Conservation (phyloP, 352 stramenopile species). For the Phytophthora vignae region DNA sequence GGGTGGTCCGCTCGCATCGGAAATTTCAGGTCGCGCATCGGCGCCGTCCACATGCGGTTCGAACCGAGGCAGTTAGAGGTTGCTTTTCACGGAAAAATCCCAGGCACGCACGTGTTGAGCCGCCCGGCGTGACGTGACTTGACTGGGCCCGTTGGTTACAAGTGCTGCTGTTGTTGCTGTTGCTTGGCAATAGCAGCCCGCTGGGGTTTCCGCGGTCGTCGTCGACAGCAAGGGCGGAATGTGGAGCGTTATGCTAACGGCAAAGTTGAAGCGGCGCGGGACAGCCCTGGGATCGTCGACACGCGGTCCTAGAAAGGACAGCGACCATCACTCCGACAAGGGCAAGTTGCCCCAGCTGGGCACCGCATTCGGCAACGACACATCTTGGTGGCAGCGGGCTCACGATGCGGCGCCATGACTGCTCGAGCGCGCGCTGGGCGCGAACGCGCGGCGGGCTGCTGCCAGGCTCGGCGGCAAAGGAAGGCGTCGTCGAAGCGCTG, state of each 20-base stretch:
- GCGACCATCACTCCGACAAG: slow-evolving; percentile 44
- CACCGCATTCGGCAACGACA: slow-evolving; percentile 26
- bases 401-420: slow-evolving; percentile 21
- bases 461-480: neutral
- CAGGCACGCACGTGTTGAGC: slow-evolving; percentile 37
- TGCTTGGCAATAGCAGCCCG: neutral
- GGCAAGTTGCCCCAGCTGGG: slow-evolving; percentile 20
- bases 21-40: slow-evolving; percentile 42
- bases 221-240: slow-evolving; percentile 44
- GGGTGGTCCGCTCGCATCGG: slow-evolving; percentile 32
- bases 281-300: slow-evolving; percentile 46
- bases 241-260: slow-evolving; percentile 44
- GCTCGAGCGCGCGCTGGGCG: neutral
- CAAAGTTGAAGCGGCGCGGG: slow-evolving; percentile 48
- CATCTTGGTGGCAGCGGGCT: slow-evolving; percentile 32
- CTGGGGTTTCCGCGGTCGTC: slow-evolving; percentile 36
- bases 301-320: slow-evolving; percentile 37
- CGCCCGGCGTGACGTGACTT: slow-evolving; percentile 39
- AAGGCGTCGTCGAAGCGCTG: neutral
- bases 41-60: slow-evolving; percentile 19
- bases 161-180: neutral
- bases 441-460: neutral
- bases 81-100: slow-evolving; percentile 50
- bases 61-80: slow-evolving; percentile 16
- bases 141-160: slow-evolving; percentile 30